A percentile compares a stretch with the other conserved stretches of the same genome.
These are phyloP conservation scores for Rhynchospora pubera DNA, from an alignment of 176 grass and related monocot genomes.

Conservation along the genomic window DNA sequence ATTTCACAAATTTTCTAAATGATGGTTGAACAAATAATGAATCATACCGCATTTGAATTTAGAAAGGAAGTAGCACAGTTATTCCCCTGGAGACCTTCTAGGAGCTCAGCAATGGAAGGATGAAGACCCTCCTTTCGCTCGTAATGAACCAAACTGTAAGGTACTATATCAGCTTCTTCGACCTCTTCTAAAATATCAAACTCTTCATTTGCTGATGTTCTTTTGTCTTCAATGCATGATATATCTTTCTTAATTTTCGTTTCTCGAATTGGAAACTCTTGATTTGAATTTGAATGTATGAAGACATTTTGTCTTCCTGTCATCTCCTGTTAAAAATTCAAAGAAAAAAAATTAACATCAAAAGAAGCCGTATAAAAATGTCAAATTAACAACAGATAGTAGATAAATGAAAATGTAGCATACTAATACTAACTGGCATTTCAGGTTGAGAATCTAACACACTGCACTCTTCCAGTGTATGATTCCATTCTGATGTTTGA, in stretches of 20 bases:
- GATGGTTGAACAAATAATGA: conserved; percentile 3
- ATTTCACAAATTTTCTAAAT: not conserved
- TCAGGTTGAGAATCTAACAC: not conserved
- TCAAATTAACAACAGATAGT: not conserved
- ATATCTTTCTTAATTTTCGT: conserved; percentile 35
- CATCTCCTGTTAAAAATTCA: conserved; percentile 30
- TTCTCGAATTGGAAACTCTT: conserved; percentile 15
- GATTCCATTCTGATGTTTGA: conserved; percentile 9
- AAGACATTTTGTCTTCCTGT: conserved; percentile 49
- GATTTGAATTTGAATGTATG: conserved; percentile 20
- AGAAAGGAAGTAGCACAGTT: conserved; percentile 26
- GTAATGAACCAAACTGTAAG: conserved; percentile 24
- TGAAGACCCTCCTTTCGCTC: conserved; percentile 28
- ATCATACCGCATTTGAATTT: conserved; percentile 39
- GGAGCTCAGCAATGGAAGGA: conserved; percentile 74
- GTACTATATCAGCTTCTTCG: conserved; percentile 36
- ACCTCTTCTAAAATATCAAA: conserved; percentile 34
- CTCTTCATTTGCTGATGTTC: conserved; percentile 25
- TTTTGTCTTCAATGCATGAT: not conserved
- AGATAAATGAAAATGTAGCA: not conserved
- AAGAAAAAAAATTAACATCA: conserved; percentile 20
- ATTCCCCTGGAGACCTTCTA: conserved; percentile 69
- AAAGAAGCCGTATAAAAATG: not conserved
- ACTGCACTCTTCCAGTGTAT: conserved; percentile 16
- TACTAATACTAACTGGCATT: conserved; percentile 15